A percentile compares a stretch with the other conserved stretches of the same genome.
These are phyloP conservation scores for Nakazawaea siamensis DNA, from an alignment of 805 yeast species.

Conservation along the genomic window DNA sequence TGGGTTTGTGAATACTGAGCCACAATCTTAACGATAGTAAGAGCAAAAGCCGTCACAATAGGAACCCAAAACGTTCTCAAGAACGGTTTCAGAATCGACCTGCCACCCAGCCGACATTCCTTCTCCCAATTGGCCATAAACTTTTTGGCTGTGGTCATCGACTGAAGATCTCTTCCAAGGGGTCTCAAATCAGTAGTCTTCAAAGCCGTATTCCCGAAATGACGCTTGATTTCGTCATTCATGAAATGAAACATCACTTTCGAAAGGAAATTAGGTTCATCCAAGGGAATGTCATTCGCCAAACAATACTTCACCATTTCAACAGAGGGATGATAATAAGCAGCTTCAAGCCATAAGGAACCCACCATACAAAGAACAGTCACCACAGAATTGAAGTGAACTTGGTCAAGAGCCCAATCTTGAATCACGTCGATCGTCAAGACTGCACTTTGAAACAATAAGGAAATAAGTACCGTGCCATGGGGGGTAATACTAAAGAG, in stretches of 20 bases:
- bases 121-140: not conserved
- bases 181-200: not conserved
- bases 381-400: too few relatives aligned
- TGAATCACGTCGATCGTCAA: not conserved
- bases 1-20: constrained; percentile 34
- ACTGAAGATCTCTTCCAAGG: too few relatives aligned
- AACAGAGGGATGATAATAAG: constrained; percentile 10
- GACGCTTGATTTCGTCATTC: constrained; percentile 50
- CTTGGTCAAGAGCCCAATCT: not conserved
- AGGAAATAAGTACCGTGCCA: constrained; percentile 1
- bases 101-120: too few relatives aligned
- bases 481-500: not conserved
- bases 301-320: constrained; percentile 11
- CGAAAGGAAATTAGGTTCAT: constrained; percentile 57
- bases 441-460: not conserved
- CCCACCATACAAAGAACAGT: not conserved
- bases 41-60: not conserved
- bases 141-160: not conserved
- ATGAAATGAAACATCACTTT: constrained; percentile 83
- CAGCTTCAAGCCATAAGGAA: not conserved
- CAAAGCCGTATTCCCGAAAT: not conserved
- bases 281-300: constrained; percentile 12
- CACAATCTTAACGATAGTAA: not conserved
- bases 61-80: not conserved
- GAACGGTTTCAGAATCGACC: too few relatives aligned